Evolutionary conservation across 164 flowering plant genomes (phyloP).

Genomic region (Piper longum): DNA sequence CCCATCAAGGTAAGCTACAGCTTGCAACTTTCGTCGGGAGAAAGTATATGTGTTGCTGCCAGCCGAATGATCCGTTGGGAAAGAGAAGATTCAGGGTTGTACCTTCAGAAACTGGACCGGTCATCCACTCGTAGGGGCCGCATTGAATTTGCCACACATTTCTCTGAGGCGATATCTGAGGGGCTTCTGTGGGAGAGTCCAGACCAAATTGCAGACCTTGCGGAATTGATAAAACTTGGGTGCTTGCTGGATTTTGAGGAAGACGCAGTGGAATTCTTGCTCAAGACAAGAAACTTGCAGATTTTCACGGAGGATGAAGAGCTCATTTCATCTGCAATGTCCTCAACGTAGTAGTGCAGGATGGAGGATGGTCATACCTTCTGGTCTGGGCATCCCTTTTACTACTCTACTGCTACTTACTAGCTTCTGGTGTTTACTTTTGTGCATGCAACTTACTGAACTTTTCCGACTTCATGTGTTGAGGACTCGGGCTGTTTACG

Average conservation of each 20-base stretch:
- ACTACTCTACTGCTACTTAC: too few species aligned
- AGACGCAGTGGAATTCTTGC: conserved; percentile 31
- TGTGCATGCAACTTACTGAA: too few species aligned
- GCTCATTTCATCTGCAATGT: conserved; percentile 6
- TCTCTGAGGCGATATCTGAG: conserved; percentile 41
- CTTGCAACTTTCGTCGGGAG: conserved; percentile 9
- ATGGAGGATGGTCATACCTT: neutral
- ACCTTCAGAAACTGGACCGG: conserved; percentile 25
- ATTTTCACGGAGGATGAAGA: conserved; percentile 38
- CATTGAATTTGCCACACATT: conserved; percentile 36
- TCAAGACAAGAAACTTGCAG: conserved; percentile 50
- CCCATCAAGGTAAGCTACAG: conserved; percentile 21
- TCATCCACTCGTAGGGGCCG: conserved; percentile 15
- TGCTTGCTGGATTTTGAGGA: conserved; percentile 41
- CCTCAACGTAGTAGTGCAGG: neutral
- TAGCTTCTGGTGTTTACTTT: too few species aligned
- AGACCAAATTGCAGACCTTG: conserved; percentile 24
- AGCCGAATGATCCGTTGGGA: conserved; percentile 45
- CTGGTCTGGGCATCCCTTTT: too few species aligned
- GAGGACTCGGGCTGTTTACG: too few species aligned
- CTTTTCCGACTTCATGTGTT: too few species aligned
- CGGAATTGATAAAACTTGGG: conserved; percentile 48
- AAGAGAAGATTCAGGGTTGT: conserved; percentile 25
- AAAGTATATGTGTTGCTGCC: conserved; percentile 13
- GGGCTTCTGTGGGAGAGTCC: conserved; percentile 47